Base-by-base conservation (phyloP, 768 basidiomycete genomes). In the Suillus spraguei region DNA sequence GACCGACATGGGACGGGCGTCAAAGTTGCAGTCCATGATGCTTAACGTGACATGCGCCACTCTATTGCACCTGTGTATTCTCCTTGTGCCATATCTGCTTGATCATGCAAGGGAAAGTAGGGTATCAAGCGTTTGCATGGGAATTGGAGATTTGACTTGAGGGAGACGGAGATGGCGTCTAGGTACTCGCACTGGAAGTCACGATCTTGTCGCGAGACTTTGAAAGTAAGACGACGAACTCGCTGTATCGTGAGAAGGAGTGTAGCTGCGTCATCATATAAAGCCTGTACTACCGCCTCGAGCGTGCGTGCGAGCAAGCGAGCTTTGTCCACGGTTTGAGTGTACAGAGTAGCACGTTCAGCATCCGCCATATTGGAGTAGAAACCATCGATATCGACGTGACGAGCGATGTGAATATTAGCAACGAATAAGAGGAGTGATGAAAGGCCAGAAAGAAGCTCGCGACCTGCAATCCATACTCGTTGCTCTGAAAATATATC, bases 311-410 rank as follows among this genome's bases (percentile, higher is more conserved):
- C 82, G 24, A 92, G 81, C 10, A 79, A 68, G 36, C 90, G 82
- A 22, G 91, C 94, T 62, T 81, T 86, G 52, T 87, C 86, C 3
- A 95, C 88, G 22, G 87, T 86, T 65, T 86, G 82, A 16, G 80
- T 71, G 70, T 92, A 94, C 39, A 79, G 71, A 22, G 83, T 78
- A 66, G 85, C 84, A 28, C 79, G 71, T 8, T 81, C 72, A 16
- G 79, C 70, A 17, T 67, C 64, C 11, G 77, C 78, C 1, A 80
- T 76, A 35, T 85, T 82, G 64, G 83, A 80, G 33, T 80, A 80
- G 65, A 90, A 82, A 17, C 89, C 90, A 67, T 94, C 91, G 63
- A 95, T 85, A 71, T 95, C 95, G 64, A 96, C 87, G 72, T 89
- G 86, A 36, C 87, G 85, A 22, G 92, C 92, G 60, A 96, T 75